Percentiles rank a stretch among this genome's conserved stretches.
phyloP scores from a whole-genome alignment of 2,329 filamentous ascomycete species.

The Hymenoscyphus scutula region DNA sequence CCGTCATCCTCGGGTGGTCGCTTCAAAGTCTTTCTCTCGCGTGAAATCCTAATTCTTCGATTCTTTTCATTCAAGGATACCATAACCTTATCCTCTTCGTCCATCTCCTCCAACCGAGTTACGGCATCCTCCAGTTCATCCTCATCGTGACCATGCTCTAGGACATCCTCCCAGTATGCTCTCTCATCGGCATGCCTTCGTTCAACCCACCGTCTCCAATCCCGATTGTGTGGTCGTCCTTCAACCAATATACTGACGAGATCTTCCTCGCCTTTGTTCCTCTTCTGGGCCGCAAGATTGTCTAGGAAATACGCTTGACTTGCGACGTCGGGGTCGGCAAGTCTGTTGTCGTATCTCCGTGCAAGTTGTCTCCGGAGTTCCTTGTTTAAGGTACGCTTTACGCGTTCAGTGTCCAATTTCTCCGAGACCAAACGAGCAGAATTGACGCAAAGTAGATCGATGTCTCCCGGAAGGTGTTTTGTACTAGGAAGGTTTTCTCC shows the following conservation, averaged over 20 bases:
- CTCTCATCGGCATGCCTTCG: constrained; percentile 25
- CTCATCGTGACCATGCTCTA: constrained; percentile 12
- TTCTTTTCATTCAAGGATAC: neutral
- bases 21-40: neutral
- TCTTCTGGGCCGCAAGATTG: constrained; percentile 63
- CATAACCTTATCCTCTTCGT: constrained; percentile 3
- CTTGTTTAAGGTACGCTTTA: constrained; percentile 1
- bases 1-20: neutral
- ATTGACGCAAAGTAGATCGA: constrained; percentile 71
- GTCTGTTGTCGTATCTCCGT: constrained; percentile 23
- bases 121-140: neutral
- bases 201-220: constrained; percentile 24
- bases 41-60: neutral
- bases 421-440: constrained; percentile 67
- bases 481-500: constrained; percentile 44
- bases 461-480: constrained; percentile 53
- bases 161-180: constrained; percentile 17
- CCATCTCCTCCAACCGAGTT: constrained; percentile 7
- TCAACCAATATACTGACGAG: constrained; percentile 58
- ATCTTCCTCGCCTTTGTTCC: constrained; percentile 61
- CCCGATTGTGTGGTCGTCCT: constrained; percentile 30
- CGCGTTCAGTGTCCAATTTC: constrained; percentile 55
- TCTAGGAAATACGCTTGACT: constrained; percentile 59
- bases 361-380: neutral
- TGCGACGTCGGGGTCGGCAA: constrained; percentile 36